Evolutionary conservation across 2,329 filamentous ascomycete genomes (phyloP), one percentile per base, ranked within the genome.

Genomic region (Annulohypoxylon truncatum): DNA sequence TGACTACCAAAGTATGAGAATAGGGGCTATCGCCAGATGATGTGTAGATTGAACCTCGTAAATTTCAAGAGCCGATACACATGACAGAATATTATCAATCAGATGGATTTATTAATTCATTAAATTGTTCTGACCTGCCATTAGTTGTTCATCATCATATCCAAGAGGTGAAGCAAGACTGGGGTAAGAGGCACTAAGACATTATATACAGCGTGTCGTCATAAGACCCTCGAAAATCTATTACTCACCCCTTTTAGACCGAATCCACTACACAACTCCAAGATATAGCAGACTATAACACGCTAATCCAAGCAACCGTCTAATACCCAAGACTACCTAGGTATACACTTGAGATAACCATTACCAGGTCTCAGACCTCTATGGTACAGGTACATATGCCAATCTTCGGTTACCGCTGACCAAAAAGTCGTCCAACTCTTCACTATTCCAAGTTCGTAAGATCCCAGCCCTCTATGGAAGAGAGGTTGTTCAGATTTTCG

Each of bases 381-480:
- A 40, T 40, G 38, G 38, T 42, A 42, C 13, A 48, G n/a, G 22
- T 15, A 28, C 4, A 48, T 29, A 48, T n/a, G 24, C 44, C 44
- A 48, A 15, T 48, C 24, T 48, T 48, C 24, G 15, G 24, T 28
- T 28, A 28, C 24, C 13, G 24, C 13, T 29, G 4, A 28, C 24
- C 44, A 48, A 28, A 9, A 29, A 24, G 44, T 28, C 13, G 12
- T n/a, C n/a, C 10, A 24, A 48, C 42, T 29, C 24, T 13, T 58
- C 24, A 50, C 44, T 58, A 75, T 40, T 76, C 74, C 20, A 73
- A 59, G 48, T 74, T 74, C 15, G 68, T 56, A n/a, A 75, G 70
- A 57, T 73, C 73, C 74, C 74, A 76, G 22, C 64, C 69, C n/a
- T 75, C 74, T 62, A 76, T 71, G 6, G 61, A 64, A 5, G 72